Percentiles rank a stretch among this genome's conserved stretches.
These are phyloP conservation scores for Melastoma candidum DNA, from an alignment of 441 rosid species.

Conservation along the genomic window DNA sequence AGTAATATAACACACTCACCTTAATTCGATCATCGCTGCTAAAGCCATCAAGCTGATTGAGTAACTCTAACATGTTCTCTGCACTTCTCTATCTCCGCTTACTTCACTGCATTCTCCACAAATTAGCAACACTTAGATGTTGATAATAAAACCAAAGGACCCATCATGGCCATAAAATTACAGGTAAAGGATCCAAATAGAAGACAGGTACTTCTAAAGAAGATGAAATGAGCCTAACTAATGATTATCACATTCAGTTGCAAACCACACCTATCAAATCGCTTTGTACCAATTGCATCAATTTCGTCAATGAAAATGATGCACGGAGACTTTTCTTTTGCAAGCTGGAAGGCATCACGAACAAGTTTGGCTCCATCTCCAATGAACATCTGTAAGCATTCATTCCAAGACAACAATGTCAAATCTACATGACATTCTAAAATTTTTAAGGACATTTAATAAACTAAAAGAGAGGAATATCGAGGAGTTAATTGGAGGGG, in stretches of 20 bases:
- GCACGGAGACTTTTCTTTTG: conserved; percentile 97
- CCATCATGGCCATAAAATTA: too few relatives aligned
- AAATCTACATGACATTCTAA: not conserved
- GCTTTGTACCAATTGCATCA: conserved; percentile 97
- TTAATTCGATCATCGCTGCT: conserved; percentile 94
- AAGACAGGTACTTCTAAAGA: too few relatives aligned
- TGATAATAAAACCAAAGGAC: too few relatives aligned
- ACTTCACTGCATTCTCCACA: conserved; percentile 59
- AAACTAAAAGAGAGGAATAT: too few relatives aligned
- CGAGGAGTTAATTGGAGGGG: too few relatives aligned
- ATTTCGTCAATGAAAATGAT: conserved; percentile 96
- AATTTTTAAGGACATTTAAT: too few relatives aligned
- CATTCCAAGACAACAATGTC: conserved; percentile 1
- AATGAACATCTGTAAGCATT: conserved; percentile 73
- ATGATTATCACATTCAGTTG: too few relatives aligned
- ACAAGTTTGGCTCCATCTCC: conserved; percentile 99
- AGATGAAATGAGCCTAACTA: too few relatives aligned
- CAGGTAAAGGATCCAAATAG: too few relatives aligned
- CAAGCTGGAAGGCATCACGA: conserved; percentile 98
- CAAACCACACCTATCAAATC: conserved; percentile 67
- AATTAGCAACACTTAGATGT: too few relatives aligned
- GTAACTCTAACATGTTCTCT: conserved; percentile 92
- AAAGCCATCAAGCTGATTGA: conserved; percentile 95
- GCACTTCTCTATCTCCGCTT: conserved; percentile 97
- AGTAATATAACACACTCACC: conserved; percentile 24